phyloP scores from a whole-genome alignment of 805 yeast genomes.

The Candida nanaspora region DNA sequence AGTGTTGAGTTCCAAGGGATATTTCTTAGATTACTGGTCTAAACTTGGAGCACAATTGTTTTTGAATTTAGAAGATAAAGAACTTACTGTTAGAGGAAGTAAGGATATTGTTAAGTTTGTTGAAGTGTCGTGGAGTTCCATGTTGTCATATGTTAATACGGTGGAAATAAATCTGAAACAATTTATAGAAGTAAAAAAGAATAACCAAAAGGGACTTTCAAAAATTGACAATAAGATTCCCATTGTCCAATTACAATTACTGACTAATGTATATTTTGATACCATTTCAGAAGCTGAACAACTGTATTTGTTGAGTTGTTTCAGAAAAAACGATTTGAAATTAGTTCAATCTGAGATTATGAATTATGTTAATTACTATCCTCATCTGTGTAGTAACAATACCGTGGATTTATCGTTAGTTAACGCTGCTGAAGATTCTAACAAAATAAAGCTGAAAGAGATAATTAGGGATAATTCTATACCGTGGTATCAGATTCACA shows the following conservation, averaged over 20 bases:
- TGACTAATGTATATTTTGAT: slow-evolving; percentile 26
- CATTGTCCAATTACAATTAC: slow-evolving; percentile 16
- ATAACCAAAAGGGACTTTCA: slow-evolving; percentile 7
- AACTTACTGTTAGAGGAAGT: slow-evolving; percentile 22
- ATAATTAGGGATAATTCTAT: slow-evolving; percentile 15
- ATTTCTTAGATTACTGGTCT: slow-evolving; percentile 26
- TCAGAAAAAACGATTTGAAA: slow-evolving; percentile 15
- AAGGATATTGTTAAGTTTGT: slow-evolving; percentile 23
- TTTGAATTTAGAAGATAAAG: slow-evolving; percentile 17
- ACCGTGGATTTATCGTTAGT: slow-evolving; percentile 1
- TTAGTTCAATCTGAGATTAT: slow-evolving; percentile 21
- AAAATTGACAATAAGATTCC: slow-evolving; percentile 9
- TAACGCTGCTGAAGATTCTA: background rate
- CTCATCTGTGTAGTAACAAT: slow-evolving; percentile 8
- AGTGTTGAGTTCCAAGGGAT: slow-evolving; percentile 24
- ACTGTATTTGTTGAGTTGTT: slow-evolving; percentile 21
- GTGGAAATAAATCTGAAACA: slow-evolving; percentile 13
- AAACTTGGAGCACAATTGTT: slow-evolving; percentile 27
- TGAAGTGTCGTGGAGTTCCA: slow-evolving; percentile 23
- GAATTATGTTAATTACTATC: slow-evolving; percentile 20
- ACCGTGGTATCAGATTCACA: slow-evolving; percentile 23
- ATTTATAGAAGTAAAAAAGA: slow-evolving; percentile 11
- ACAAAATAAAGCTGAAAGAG: slow-evolving; percentile 2
- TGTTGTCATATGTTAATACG: background rate
- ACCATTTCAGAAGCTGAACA: slow-evolving; percentile 16